These are phyloP conservation scores for Fusarium proliferatum DNA, from an alignment of 2,329 filamentous ascomycete species.

Conservation along the genomic window DNA sequence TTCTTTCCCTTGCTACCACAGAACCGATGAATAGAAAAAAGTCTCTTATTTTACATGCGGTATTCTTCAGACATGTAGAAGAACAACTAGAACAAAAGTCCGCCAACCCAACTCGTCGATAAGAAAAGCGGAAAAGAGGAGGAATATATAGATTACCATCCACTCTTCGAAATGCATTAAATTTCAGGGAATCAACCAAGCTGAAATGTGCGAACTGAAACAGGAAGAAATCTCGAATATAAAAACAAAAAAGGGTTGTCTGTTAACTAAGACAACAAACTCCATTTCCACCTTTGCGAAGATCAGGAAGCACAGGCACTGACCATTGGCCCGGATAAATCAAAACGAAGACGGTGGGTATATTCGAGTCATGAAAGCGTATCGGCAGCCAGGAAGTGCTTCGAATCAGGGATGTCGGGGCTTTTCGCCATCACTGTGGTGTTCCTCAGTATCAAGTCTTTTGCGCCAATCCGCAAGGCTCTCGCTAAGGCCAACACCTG, in stretches of 20 bases:
- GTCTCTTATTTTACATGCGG: conserved; percentile 39
- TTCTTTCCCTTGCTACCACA: conserved; percentile 4
- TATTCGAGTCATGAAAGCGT: conserved; percentile 50
- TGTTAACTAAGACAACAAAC: conserved; percentile 38
- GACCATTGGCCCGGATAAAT: conserved; percentile 35
- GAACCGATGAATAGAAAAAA: conserved; percentile 26
- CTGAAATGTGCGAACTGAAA: conserved; percentile 23
- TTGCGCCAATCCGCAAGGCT: conserved; percentile 85
- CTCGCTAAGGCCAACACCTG: conserved; percentile 68
- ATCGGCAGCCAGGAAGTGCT: conserved; percentile 41
- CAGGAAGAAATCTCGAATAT: conserved; percentile 22
- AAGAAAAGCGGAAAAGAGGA: conserved; percentile 11
- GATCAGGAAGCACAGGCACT: conserved; percentile 43
- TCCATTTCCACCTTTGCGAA: conserved; percentile 44
- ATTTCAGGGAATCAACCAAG: conserved; percentile 19
- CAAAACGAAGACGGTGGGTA: conserved; percentile 46
- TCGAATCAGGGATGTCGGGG: conserved; percentile 42
- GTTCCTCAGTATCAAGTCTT: conserved; percentile 71
- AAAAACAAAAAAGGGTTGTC: conserved; percentile 29
- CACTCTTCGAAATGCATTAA: conserved; percentile 24
- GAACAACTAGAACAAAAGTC: conserved; percentile 36
- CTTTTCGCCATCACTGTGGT: conserved; percentile 46
- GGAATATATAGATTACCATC: conserved; percentile 3
- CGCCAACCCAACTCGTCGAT: conserved; percentile 5
- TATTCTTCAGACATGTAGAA: conserved; percentile 36